A percentile compares a stretch with the other conserved stretches of the same genome.
Evolutionary conservation across 2,329 filamentous ascomycete genomes (phyloP).

Genomic region (Colletotrichum gigasporum): DNA sequence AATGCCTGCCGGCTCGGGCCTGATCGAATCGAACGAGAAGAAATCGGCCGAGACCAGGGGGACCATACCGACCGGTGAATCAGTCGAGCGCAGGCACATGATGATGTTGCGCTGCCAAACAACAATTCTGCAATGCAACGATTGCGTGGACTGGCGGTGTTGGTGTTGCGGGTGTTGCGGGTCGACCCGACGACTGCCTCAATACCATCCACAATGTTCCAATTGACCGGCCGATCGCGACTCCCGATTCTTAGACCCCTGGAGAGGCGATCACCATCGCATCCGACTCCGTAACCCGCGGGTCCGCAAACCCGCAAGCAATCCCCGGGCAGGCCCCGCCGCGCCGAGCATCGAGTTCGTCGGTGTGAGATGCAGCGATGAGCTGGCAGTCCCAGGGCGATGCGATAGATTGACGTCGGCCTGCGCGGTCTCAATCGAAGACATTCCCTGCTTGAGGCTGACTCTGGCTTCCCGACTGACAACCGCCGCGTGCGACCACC

Average conservation of each 20-base stretch:
- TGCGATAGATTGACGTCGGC: slow-evolving; percentile 15
- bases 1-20: background rate
- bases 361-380: slow-evolving; percentile 9
- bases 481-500: background rate
- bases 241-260: background rate
- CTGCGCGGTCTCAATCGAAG: slow-evolving; percentile 12
- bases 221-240: background rate
- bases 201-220: background rate
- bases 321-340: background rate
- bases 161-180: background rate
- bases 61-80: background rate
- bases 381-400: background rate
- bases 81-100: background rate
- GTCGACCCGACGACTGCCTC: slow-evolving; percentile 18
- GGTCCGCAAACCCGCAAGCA: background rate
- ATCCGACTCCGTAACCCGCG: background rate
- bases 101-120: background rate
- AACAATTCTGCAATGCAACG: background rate
- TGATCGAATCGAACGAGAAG: background rate
- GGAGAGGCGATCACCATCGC: background rate
- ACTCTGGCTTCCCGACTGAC: background rate
- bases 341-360: background rate
- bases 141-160: background rate
- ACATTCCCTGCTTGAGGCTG: background rate
- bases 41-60: slow-evolving; percentile 2